Evolutionary conservation across 768 basidiomycete species (phyloP).

Genomic region (Stropharia rugosoannulata): DNA sequence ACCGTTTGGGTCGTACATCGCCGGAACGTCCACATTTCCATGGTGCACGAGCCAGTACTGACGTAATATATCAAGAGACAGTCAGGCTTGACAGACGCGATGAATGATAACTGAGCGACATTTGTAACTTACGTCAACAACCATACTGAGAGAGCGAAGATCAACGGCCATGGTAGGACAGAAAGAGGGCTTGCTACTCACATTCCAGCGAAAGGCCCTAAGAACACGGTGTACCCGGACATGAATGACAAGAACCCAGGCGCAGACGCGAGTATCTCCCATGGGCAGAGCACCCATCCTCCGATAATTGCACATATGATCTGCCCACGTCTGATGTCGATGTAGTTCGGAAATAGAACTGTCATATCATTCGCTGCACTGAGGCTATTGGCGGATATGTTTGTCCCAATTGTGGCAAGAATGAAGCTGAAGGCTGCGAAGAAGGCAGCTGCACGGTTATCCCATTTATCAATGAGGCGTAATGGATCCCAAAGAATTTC

Average conservation of each 20-base stretch:
- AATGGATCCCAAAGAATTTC: constrained; percentile 71
- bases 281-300: constrained; percentile 84
- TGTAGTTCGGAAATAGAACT: constrained; percentile 70
- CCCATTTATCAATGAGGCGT: constrained; percentile 74
- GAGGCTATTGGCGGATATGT: constrained; percentile 75
- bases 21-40: constrained; percentile 74
- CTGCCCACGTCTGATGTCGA: constrained; percentile 82
- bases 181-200: constrained; percentile 29
- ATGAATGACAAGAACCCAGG: constrained; percentile 75
- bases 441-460: constrained; percentile 84
- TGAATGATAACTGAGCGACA: neutral
- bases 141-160: constrained; percentile 33
- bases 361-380: constrained; percentile 85
- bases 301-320: constrained; percentile 79
- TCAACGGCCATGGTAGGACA: neutral
- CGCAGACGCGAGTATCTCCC: constrained; percentile 77
- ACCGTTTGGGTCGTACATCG: constrained; percentile 80
- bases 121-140: constrained; percentile 39
- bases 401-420: constrained; percentile 68
- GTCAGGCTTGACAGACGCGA: neutral
- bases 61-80: neutral
- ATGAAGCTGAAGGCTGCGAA: constrained; percentile 77
- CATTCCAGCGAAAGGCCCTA: constrained; percentile 85
- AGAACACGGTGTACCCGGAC: constrained; percentile 82
- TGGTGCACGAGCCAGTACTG: constrained; percentile 80